Base-by-base conservation (phyloP, 2,329 filamentous ascomycete genomes). In the Colletotrichum tabaci region DNA sequence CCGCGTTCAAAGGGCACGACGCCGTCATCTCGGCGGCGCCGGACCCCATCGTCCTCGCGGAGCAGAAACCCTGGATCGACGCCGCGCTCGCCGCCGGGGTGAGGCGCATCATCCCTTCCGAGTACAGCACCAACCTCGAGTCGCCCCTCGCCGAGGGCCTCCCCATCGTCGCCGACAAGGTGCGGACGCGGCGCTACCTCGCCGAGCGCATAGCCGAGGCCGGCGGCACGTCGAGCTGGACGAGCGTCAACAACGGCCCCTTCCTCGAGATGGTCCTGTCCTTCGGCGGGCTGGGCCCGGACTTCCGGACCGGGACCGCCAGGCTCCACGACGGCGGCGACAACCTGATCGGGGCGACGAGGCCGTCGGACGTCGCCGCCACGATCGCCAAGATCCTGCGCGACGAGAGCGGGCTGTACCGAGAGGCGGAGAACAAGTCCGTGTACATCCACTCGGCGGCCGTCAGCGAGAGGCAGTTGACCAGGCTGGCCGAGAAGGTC, bases 1-100 rank as follows among this genome's bases (percentile, higher is more conserved):
- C 81, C 0, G 87, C 86, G 0, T 85, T 92, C 55, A 74, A 83
- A 57, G 88, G 85, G 55, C 85, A 90, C 67, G 89, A 92, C 71
- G 90, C 86, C 0, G 82, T 91, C 18, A 79, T 90, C 38, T 85
- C 83, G 16, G 80, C 84, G 1, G 80, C 89, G 21, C 83, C 82
- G 18, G 76, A 86, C 8, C 52, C 72, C 10, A 68, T 66, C 15
- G 61, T 74, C 5, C 35, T 70, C 1, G 86, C 89, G 68, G 78
- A 79, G 18, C 88, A 90, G 73, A 79, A 81, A 42, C 81, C 81
- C 40, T 77, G 89, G 71, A 84, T 89, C 52, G 85, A 89, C 63
- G 88, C 87, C 1, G 84, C 87, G 26, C 80, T 87, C 30, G 80
- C 81, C 8, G 87, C 87, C 8, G 86, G 87, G 9, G 87, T 90